A percentile compares a stretch with the other conserved stretches of the same genome.
Evolutionary conservation across 768 basidiomycete species (phyloP).

Genomic region (Pulveroboletus frians): DNA sequence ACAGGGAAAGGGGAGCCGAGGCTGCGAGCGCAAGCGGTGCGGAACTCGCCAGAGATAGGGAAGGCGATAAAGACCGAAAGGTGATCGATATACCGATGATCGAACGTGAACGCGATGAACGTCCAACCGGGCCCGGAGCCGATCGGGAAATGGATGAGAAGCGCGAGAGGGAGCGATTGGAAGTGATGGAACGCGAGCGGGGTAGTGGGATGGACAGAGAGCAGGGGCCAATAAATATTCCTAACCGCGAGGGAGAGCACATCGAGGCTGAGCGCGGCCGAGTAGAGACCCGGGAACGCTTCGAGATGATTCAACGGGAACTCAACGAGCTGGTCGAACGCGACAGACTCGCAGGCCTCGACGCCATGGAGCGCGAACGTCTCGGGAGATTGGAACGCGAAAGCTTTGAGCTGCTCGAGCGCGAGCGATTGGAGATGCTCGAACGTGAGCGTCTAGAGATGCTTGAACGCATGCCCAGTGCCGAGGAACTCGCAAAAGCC

Average conservation of each 20-base stretch:
- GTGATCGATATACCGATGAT: constrained; percentile 8
- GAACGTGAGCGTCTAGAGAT: constrained; percentile 30
- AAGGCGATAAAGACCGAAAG: constrained; percentile 22
- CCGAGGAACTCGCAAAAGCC: constrained; percentile 30
- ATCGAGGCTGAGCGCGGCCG: constrained; percentile 25
- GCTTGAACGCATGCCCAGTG: constrained; percentile 29
- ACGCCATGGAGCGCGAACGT: constrained; percentile 27
- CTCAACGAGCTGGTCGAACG: constrained; percentile 27
- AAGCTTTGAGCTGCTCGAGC: constrained; percentile 25
- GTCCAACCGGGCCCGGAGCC: constrained; percentile 11
- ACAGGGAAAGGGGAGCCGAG: constrained; percentile 29
- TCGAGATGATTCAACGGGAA: constrained; percentile 34
- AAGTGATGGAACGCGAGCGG: constrained; percentile 22
- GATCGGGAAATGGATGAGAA: constrained; percentile 23
- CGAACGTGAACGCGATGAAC: constrained; percentile 24
- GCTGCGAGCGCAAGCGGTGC: not conserved
- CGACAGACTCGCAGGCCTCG: constrained; percentile 27
- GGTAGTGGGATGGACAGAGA: constrained; percentile 12
- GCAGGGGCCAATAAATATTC: constrained; percentile 13
- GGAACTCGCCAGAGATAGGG: constrained; percentile 19
- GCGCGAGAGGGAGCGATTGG: constrained; percentile 27
- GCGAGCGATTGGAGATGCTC: constrained; percentile 26
- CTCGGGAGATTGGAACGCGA: constrained; percentile 28
- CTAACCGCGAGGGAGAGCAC: constrained; percentile 19
- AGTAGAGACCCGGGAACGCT: constrained; percentile 19